Base-by-base conservation (phyloP, 257 asterid genomes). In the Datura wrightii region DNA sequence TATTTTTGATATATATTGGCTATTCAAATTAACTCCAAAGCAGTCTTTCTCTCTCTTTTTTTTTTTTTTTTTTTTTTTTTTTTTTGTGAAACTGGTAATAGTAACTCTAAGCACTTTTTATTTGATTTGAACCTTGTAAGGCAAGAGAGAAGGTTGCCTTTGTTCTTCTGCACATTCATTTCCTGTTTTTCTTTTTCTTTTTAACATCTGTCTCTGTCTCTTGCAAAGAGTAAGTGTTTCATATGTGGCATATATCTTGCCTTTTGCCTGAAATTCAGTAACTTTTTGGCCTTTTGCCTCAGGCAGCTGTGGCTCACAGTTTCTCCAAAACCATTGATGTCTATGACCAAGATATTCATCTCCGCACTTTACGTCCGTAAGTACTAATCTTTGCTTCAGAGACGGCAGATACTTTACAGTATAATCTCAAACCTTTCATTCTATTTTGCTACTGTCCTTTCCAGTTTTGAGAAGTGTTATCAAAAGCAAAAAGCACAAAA, bases 301-400 rank as follows among this genome's bases (percentile, higher is more conserved):
- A 96, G 99, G 94, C 90, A 82, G 97, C 97, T 83, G 98, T 95
- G 15, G 98, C 98, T 59, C 98, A 89, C 86, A 89, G 97, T 90
- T 92, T 94, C 81, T 88, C 94, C 87, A 96, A 90, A 90, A 93
- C 92, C 87, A 89, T 96, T 58, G 98, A 96, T 90, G 62, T 96
- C 53, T 96, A 92, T 58, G 98, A 96, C 90, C 99, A 92, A 89
- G 99, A 96, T 89, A 94, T 96, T 92, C 97, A 93, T 89, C 94
- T 96, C 65, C 95, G 96, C 82, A 90, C 97, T 66, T 86, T 96
- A 86, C 94, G 85, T 85, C 87, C 95, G 98, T 93, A 90, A 92
- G 98, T 92, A 70, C 87, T 50, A 46, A 19, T 74, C 59, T 84
- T 86, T 48, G 46, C 39, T 71, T 52, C 6, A 18, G 60, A 7